Base-by-base conservation (phyloP, 352 stramenopile genomes). In the Pythium myriotylum region DNA sequence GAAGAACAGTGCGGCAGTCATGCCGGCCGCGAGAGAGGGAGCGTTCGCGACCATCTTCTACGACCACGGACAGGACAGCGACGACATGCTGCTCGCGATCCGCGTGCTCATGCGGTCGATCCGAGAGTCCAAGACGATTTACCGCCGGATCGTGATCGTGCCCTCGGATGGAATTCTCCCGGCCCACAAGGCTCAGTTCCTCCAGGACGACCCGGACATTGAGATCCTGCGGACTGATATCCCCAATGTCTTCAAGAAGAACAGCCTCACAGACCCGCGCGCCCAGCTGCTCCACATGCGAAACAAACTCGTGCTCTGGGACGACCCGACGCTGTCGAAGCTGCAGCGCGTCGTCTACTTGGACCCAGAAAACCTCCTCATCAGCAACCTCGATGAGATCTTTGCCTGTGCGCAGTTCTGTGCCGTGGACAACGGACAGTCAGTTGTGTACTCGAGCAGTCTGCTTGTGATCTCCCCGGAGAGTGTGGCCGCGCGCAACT, bases 341-440 rank as follows among this genome's bases (percentile, higher is more conserved):
- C 67, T 92, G 26, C 79, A 87, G 68, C 82, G 84, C 33, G 67
- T 93, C 43, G 82, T 87, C 46, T 93, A 93, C 47, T 46, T 93
- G 45, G 84, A 93, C 42, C 80, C 79, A 19, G 84, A 93, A 68
- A 93, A 93, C 63, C 43, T 93, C 16, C 75, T 93, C 59, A 42
- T 93, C 54, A 79, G 75, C 43, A 93, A 93, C 45, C 41, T 93
- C 37, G 84, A 93, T 65, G 84, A 93, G 67, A 91, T 93, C 59
- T 93, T 93, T 58, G 79, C 77, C 9, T 92, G 84, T 57, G 65
- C 76, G 35, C 76, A 87, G 54, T 92, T 93, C 55, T 93, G 84
- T 52, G 84, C 82, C 37, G 84, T 93, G 20, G 82, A 93, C 66
- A 93, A 91, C 37, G 81, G 82, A 14, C 84, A 92, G 59, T 88